These are phyloP conservation scores for Pythium rhizo-oryzae DNA, from an alignment of 352 stramenopile species.

Conservation along the genomic window DNA sequence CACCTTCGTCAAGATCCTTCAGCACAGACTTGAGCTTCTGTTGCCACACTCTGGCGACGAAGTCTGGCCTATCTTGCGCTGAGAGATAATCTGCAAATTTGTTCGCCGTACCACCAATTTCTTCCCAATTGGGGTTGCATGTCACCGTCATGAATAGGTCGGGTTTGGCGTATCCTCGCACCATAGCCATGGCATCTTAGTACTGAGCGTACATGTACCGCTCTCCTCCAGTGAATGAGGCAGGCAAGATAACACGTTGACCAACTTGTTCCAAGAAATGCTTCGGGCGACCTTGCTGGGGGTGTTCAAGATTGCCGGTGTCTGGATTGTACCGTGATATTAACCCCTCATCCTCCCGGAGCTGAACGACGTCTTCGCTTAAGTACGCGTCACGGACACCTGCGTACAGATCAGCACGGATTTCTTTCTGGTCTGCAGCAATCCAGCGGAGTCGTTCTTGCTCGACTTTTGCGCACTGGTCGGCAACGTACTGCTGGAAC, in stretches of 20 bases:
- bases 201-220: slow-evolving; percentile 35
- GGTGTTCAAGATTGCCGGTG: background rate
- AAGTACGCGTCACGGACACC: slow-evolving; percentile 20
- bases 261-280: slow-evolving; percentile 14
- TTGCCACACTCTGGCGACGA: slow-evolving; percentile 21
- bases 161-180: slow-evolving; percentile 37
- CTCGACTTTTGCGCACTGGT: slow-evolving; percentile 20
- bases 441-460: slow-evolving; percentile 23
- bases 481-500: slow-evolving; percentile 27
- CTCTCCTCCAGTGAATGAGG: slow-evolving; percentile 18
- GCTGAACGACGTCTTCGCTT: background rate
- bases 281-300: background rate
- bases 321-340: slow-evolving; percentile 4
- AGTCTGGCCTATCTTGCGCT: slow-evolving; percentile 27
- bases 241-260: slow-evolving; percentile 5
- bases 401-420: slow-evolving; percentile 18
- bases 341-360: background rate
- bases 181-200: slow-evolving; percentile 42
- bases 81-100: slow-evolving; percentile 5
- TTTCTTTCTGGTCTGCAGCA: slow-evolving; percentile 8
- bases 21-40: slow-evolving; percentile 29
- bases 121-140: slow-evolving; percentile 43
- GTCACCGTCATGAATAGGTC: slow-evolving; percentile 60
- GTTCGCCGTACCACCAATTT: slow-evolving; percentile 28
- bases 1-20: slow-evolving; percentile 22